Percentiles rank a stretch among this genome's conserved stretches.
These are phyloP conservation scores for Cicer cuneatum DNA, from an alignment of 306 rosid species.

Conservation along the genomic window DNA sequence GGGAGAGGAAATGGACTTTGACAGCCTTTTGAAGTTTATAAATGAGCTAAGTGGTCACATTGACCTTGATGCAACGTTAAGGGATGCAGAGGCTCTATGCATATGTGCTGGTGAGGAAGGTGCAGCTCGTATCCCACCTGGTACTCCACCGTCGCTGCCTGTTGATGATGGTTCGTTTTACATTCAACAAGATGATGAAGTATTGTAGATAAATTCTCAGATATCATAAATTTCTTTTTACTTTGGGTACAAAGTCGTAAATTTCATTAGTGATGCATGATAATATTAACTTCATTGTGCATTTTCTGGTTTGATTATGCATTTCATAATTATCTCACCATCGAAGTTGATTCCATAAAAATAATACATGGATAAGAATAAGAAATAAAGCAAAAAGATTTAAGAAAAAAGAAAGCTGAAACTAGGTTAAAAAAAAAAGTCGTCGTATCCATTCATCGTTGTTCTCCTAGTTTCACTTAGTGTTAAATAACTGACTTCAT, in stretches of 20 bases:
- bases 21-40: slow-evolving; percentile 90
- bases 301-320: slow-evolving; percentile 28
- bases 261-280: slow-evolving; percentile 12
- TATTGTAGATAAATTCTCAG: slow-evolving; percentile 53
- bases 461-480: too few species aligned
- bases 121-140: slow-evolving; percentile 92
- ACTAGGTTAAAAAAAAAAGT: too few species aligned
- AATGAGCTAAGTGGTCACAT: slow-evolving; percentile 90
- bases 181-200: slow-evolving; percentile 68
- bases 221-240: not conserved
- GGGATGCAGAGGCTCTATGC: slow-evolving; percentile 94
- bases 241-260: not conserved
- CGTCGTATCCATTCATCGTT: too few species aligned
- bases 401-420: too few species aligned
- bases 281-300: slow-evolving; percentile 35
- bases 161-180: slow-evolving; percentile 68
- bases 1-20: slow-evolving; percentile 96
- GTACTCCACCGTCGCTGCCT: slow-evolving; percentile 97
- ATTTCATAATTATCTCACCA: not conserved
- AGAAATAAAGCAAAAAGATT: too few species aligned
- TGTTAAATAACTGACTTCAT: too few species aligned
- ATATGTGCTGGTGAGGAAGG: slow-evolving; percentile 94
- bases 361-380: too few species aligned
- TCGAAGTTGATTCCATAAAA: too few species aligned
- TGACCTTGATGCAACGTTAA: slow-evolving; percentile 74